Base-by-base conservation (phyloP, 2,329 filamentous ascomycete species). In the Colletotrichum gigasporum region DNA sequence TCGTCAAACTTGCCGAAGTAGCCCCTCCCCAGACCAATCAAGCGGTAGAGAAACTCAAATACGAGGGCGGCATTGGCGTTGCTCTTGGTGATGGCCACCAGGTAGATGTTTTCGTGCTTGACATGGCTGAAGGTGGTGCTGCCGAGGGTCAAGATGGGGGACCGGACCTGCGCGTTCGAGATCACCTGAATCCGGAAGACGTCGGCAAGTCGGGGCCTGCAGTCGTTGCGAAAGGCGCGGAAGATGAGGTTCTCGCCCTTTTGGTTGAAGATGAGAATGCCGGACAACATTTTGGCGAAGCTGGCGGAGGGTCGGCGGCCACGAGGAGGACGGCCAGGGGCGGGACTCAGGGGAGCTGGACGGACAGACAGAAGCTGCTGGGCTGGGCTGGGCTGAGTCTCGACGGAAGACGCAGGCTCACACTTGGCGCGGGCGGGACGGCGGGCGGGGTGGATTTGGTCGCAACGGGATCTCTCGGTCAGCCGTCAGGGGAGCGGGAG, bases 171-270 rank as follows among this genome's bases (percentile, higher is more conserved):
- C 55, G 96, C 91, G 78, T 99, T 99, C 72, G 94, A 97, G 78
- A 99, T 98, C 82, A 99, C 95, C 77, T 99, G 96, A 79, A 99
- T 99, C 79, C 96, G 94, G 82, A 99, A 99, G 82, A 99, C 95
- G 77, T 99, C 96, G 81, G 96, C 96, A 69, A 99, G 91, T 55
- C 96, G 93, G 58, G 96, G 96, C 61, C 96, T 93, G 82, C 96
- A 98, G 82, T 99, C 96, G 78, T 97, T 97, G 75, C 96, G 94
- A 82, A 99, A 99, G 73, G 96, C 94, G 75, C 96, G 93, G 84
- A 99, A 97, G 80, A 99, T 99, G 75, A 99, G 92, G 81, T 99
- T 97, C 84, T 99, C 96, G 82, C 96, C 96, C 82, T 99, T 99
- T 79, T 99, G 96, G 72, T 99, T 99, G 87, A 99, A 99, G 71